phyloP scores from a whole-genome alignment of 768 basidiomycete genomes.

The Boletus rubescentipes region DNA sequence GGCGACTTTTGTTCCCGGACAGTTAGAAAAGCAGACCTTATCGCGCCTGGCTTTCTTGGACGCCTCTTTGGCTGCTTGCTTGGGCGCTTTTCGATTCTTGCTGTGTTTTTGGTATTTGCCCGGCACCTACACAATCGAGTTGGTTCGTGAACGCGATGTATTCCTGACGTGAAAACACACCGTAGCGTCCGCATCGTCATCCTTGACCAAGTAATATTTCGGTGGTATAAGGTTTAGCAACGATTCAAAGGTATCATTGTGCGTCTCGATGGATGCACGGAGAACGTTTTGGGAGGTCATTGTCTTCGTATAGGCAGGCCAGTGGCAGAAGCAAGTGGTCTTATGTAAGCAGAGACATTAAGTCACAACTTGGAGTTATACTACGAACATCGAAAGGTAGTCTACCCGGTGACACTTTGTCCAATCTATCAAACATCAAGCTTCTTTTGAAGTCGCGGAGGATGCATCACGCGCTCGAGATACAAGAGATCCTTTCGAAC shows the following conservation, averaged over 20 bases:
- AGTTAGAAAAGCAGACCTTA: slow-evolving; percentile 52
- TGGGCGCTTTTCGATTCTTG: slow-evolving; percentile 80
- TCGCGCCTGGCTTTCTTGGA: slow-evolving; percentile 85
- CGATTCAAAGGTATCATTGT: slow-evolving; percentile 85
- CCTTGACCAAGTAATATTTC: slow-evolving; percentile 68
- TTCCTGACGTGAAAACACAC: slow-evolving; percentile 7
- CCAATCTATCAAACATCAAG: too few relatives aligned
- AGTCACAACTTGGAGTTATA: too few relatives aligned
- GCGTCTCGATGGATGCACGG: slow-evolving; percentile 67
- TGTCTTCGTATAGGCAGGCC: background rate
- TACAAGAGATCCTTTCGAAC: too few relatives aligned
- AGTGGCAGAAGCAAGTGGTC: background rate
- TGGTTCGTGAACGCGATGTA: background rate
- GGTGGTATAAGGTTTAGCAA: slow-evolving; percentile 85
- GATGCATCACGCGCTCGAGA: too few relatives aligned
- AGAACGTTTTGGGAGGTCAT: slow-evolving; percentile 55
- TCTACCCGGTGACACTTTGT: too few relatives aligned
- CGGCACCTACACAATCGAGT: slow-evolving; percentile 29
- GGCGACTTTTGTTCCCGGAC: background rate
- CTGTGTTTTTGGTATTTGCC: slow-evolving; percentile 85
- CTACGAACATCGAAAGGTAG: too few relatives aligned
- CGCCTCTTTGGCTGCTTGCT: slow-evolving; percentile 86
- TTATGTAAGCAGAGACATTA: background rate
- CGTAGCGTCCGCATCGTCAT: slow-evolving; percentile 5
- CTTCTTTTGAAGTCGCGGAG: too few relatives aligned